Evolutionary conservation across 2,329 filamentous ascomycete genomes (phyloP).

Genomic region (Gyromitra esculenta): DNA sequence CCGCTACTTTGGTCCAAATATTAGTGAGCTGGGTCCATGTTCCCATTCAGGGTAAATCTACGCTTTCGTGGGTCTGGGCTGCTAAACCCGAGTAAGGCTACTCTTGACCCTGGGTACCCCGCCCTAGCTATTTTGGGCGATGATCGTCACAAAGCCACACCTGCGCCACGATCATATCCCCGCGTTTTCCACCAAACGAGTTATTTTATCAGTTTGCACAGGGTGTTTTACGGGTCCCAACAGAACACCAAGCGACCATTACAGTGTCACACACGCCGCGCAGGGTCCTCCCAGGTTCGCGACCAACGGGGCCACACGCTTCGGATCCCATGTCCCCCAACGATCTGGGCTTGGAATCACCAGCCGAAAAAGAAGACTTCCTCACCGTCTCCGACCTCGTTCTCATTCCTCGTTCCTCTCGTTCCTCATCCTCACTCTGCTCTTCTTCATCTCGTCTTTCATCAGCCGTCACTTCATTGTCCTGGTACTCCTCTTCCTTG

Average conservation of each 20-base stretch:
- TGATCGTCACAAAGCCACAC: conserved; percentile 42
- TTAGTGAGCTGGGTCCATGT: conserved; percentile 43
- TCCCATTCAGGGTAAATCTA: conserved; percentile 39
- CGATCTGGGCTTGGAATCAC: conserved; percentile 46
- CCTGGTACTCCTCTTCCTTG: conserved; percentile 15
- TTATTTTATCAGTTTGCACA: conserved; percentile 46
- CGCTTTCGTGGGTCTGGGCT: conserved; percentile 34
- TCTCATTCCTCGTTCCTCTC: conserved; percentile 42
- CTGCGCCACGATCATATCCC: conserved; percentile 45
- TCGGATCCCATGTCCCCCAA: conserved; percentile 44
- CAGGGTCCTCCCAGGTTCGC: conserved; percentile 29
- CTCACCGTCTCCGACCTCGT: conserved; percentile 43
- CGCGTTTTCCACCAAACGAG: conserved; percentile 45
- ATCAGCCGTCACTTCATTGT: conserved; percentile 27
- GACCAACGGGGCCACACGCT: conserved; percentile 38
- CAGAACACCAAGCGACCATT: conserved; percentile 42
- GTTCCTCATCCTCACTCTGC: conserved; percentile 43
- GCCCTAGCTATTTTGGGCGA: conserved; percentile 30
- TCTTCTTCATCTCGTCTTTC: conserved; percentile 29
- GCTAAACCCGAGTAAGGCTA: conserved; percentile 46
- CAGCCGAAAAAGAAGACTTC: conserved; percentile 48
- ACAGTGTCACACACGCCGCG: conserved; percentile 34
- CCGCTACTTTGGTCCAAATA: conserved; percentile 41
- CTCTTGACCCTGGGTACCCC: conserved; percentile 37
- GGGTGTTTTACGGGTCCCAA: conserved; percentile 51